Conservation (phyloP, 768 basidiomycete genomes). For the Phanerochaete carnosa region DNA sequence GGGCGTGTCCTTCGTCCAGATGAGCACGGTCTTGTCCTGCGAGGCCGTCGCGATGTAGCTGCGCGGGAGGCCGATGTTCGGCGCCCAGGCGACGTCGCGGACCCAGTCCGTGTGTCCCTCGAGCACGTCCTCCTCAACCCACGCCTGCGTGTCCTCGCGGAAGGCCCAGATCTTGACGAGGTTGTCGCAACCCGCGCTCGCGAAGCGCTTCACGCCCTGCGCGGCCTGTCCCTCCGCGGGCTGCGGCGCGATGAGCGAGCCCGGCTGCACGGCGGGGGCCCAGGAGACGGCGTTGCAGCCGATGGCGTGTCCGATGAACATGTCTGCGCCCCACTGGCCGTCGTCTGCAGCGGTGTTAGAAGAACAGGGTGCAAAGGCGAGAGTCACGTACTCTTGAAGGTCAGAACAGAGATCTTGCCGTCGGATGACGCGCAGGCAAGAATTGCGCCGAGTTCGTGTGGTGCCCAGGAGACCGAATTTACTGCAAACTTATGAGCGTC, state of each 20-base stretch:
- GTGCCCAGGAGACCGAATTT: slow-evolving; percentile 99
- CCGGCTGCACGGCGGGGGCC: slow-evolving; percentile 89
- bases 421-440: slow-evolving; percentile 96
- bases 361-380: neutral
- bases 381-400: slow-evolving; percentile 83
- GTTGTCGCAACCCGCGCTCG: slow-evolving; percentile 94
- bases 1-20: slow-evolving; percentile 87
- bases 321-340: slow-evolving; percentile 92
- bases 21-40: slow-evolving; percentile 84
- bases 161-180: slow-evolving; percentile 93
- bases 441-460: slow-evolving; percentile 95
- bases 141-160: slow-evolving; percentile 82
- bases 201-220: slow-evolving; percentile 80
- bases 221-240: slow-evolving; percentile 43
- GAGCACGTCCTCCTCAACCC: slow-evolving; percentile 87
- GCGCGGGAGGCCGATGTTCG: slow-evolving; percentile 91
- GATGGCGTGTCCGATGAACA: slow-evolving; percentile 94
- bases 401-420: slow-evolving; percentile 93
- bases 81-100: slow-evolving; percentile 98
- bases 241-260: slow-evolving; percentile 75
- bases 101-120: slow-evolving; percentile 98
- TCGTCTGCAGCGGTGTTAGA: slow-evolving; percentile 57
- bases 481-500: slow-evolving; percentile 42
- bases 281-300: slow-evolving; percentile 98
- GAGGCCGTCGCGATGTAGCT: slow-evolving; percentile 96